Conservation (phyloP, 2,329 filamentous ascomycete genomes). For the Setomelanomma holmii region DNA sequence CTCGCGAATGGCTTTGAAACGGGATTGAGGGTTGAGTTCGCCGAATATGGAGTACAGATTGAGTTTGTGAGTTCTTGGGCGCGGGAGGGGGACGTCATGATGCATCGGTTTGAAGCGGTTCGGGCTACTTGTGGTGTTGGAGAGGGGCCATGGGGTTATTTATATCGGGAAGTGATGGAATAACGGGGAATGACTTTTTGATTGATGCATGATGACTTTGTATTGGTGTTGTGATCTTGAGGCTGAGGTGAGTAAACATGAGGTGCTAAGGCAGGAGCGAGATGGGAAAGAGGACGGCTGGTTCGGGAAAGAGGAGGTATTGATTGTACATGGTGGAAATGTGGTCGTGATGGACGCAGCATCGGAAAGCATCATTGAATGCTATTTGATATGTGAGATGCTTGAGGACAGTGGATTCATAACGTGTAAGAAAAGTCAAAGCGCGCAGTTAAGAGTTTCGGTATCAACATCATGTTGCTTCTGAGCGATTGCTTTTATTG, state of each 20-base stretch:
- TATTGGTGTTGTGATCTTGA: not conserved
- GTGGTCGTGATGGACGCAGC: not conserved
- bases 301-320: not conserved
- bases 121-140: not conserved
- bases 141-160: no score
- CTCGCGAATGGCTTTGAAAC: not conserved
- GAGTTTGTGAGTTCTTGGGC: constrained; percentile 1
- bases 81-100: not conserved
- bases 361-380: no score
- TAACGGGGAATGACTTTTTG: not conserved
- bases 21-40: constrained; percentile 4
- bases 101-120: not conserved
- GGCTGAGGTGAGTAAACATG: not conserved
- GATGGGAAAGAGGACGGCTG: not conserved
- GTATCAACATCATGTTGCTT: no score
- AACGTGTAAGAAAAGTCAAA: no score
- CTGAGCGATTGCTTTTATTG: no score
- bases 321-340: not conserved
- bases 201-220: no score
- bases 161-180: not conserved
- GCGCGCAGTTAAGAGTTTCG: no score
- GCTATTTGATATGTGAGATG: no score
- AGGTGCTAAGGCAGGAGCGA: not conserved
- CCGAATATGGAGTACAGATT: constrained; percentile 11
- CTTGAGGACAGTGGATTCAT: no score